Conservation (phyloP, 2,329 filamentous ascomycete species). For the Phialemoniopsis sp. region DNA sequence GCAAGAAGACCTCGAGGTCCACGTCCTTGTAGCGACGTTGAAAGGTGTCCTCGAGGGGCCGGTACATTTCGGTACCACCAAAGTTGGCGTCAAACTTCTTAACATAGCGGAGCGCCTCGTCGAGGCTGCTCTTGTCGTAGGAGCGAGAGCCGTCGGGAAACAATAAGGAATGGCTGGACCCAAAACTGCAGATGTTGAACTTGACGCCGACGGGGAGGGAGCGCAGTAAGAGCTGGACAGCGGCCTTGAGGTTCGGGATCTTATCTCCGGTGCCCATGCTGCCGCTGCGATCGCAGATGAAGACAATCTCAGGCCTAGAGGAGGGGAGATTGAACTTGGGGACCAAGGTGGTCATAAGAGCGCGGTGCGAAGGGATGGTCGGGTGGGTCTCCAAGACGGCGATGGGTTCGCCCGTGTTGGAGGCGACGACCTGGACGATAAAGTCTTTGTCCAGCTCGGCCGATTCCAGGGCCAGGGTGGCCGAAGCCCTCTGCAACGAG, state of each 20-base stretch:
- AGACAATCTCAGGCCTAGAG: slow-evolving; percentile 59
- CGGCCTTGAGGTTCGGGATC: slow-evolving; percentile 49
- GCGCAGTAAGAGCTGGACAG: slow-evolving; percentile 61
- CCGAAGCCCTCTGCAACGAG: slow-evolving; percentile 56
- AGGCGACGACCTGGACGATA: slow-evolving; percentile 58
- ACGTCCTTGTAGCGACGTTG: slow-evolving; percentile 35
- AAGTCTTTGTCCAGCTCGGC: slow-evolving; percentile 61
- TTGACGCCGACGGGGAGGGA: slow-evolving; percentile 59
- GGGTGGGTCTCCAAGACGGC: slow-evolving; percentile 66
- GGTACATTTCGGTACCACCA: slow-evolving; percentile 50
- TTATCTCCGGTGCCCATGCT: slow-evolving; percentile 49
- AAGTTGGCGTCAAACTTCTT: slow-evolving; percentile 36
- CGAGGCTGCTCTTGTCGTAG: slow-evolving; percentile 39
- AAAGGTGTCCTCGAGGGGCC: slow-evolving; percentile 39
- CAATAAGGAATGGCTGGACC: slow-evolving; percentile 38
- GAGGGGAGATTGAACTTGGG: slow-evolving; percentile 62
- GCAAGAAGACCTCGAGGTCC: slow-evolving; percentile 47
- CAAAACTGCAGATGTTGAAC: slow-evolving; percentile 71
- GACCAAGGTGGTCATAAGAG: slow-evolving; percentile 67
- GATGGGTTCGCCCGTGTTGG: slow-evolving; percentile 54
- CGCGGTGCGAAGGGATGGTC: slow-evolving; percentile 54
- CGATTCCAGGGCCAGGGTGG: slow-evolving; percentile 48
- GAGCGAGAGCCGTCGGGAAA: slow-evolving; percentile 38
- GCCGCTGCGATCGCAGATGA: slow-evolving; percentile 68
- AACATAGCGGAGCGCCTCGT: slow-evolving; percentile 35